Conservation (phyloP, 179 eudicot species). For the Silene coronaria region DNA sequence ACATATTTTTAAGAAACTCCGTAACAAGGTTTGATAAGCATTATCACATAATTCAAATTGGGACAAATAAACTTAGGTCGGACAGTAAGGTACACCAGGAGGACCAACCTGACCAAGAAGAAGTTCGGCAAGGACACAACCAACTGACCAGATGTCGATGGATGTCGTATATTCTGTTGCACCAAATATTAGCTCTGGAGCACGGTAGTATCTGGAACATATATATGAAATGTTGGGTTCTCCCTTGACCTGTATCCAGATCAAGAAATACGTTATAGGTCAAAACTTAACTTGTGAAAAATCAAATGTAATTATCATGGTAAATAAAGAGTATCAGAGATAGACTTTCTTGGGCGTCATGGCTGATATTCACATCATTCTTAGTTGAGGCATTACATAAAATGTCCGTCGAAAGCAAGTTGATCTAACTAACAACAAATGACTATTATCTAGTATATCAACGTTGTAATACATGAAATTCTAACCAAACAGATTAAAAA, state of each 20-base stretch:
- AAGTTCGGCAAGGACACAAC: constrained; percentile 88
- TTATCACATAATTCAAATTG: background rate
- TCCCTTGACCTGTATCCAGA: constrained; percentile 52
- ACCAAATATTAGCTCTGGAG: constrained; percentile 86
- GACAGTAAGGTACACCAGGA: background rate
- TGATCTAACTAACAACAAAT: too few relatives aligned
- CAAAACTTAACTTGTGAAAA: background rate
- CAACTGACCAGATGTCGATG: constrained; percentile 95
- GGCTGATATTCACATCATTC: background rate
- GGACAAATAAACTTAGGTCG: background rate
- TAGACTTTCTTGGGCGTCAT: background rate
- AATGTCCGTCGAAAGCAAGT: too few relatives aligned
- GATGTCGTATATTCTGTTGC: constrained; percentile 83
- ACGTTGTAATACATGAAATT: too few relatives aligned
- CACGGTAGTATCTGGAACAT: constrained; percentile 83
- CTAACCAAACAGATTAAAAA: too few relatives aligned
- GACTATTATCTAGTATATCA: too few relatives aligned
- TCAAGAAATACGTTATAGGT: background rate
- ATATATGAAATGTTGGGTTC: constrained; percentile 86
- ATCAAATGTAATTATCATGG: background rate
- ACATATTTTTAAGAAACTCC: background rate
- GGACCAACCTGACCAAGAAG: constrained; percentile 62
- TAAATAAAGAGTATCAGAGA: background rate
- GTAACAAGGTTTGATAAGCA: background rate
- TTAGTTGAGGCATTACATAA: too few relatives aligned